Percentiles rank a stretch among this genome's conserved stretches.
phyloP scores from a whole-genome alignment of 2,329 filamentous ascomycete species.

The Fusarium keratoplasticum region DNA sequence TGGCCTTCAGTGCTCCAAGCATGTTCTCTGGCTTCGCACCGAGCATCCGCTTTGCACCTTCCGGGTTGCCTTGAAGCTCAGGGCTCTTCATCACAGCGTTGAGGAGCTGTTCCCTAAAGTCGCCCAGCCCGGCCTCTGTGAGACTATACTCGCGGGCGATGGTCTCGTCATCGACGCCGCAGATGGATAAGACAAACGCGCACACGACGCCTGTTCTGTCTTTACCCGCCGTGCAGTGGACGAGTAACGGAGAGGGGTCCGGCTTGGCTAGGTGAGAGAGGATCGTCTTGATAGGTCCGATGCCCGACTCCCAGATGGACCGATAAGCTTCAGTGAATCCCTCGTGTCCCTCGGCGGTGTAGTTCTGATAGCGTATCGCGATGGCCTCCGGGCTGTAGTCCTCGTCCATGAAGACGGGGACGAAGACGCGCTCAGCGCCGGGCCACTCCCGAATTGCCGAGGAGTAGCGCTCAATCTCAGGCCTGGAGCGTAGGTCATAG shows the following conservation, averaged over 20 bases:
- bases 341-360: constrained; percentile 64
- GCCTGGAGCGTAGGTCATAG: constrained; percentile 75
- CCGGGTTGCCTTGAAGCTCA: constrained; percentile 59
- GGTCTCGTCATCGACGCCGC: constrained; percentile 67
- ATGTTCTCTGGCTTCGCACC: constrained; percentile 61
- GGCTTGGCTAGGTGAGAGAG: constrained; percentile 65
- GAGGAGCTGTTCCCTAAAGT: constrained; percentile 64
- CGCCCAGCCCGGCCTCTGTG: constrained; percentile 70
- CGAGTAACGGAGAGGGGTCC: constrained; percentile 63
- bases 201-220: constrained; percentile 80
- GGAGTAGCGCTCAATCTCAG: constrained; percentile 65
- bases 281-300: constrained; percentile 62
- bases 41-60: constrained; percentile 59
- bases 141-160: constrained; percentile 78
- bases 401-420: constrained; percentile 71
- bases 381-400: constrained; percentile 73
- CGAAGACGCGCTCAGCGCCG: constrained; percentile 65
- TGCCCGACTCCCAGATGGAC: constrained; percentile 68
- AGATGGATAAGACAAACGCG: constrained; percentile 73
- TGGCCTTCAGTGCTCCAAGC: constrained; percentile 62
- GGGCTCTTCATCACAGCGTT: constrained; percentile 62
- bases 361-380: constrained; percentile 70
- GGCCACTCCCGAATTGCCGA: constrained; percentile 44
- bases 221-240: constrained; percentile 83
- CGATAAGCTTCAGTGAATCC: constrained; percentile 74